These are phyloP conservation scores for Dendrobium huoshanense DNA, from an alignment of 106 monocot genomes.

Conservation along the genomic window DNA sequence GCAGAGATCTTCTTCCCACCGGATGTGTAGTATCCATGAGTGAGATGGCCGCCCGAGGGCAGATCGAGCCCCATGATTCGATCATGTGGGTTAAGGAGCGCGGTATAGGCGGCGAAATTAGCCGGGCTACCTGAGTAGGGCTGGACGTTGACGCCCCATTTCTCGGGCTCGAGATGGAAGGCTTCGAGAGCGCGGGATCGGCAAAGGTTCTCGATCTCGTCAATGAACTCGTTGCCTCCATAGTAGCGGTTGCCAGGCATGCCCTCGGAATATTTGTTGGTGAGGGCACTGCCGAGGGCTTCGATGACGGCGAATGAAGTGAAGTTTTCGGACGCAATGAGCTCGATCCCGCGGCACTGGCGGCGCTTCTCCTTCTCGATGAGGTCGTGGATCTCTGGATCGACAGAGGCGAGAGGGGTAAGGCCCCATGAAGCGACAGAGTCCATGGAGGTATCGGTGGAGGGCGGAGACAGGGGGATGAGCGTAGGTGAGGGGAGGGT, in stretches of 20 bases:
- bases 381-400: conserved; percentile 58
- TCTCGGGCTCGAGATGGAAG: conserved; percentile 51
- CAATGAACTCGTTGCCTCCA: conserved; percentile 67
- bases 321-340: conserved; percentile 77
- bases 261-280: conserved; percentile 83
- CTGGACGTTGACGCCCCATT: conserved; percentile 78
- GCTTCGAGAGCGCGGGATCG: conserved; percentile 50
- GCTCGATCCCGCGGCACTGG: conserved; percentile 68
- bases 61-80: conserved; percentile 75
- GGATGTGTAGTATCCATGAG: conserved; percentile 63
- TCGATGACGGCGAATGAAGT: conserved; percentile 73
- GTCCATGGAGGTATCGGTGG: conserved; percentile 22
- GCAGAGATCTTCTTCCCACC: conserved; percentile 79
- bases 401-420: conserved; percentile 34
- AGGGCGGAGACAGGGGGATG: not conserved
- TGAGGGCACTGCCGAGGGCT: conserved; percentile 63
- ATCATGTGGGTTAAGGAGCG: conserved; percentile 63
- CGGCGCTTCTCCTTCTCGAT: conserved; percentile 77
- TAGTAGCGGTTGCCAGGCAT: conserved; percentile 84
- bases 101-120: conserved; percentile 72
- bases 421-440: conserved; percentile 50
- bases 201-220: conserved; percentile 76
- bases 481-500: not conserved
- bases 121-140: conserved; percentile 74
- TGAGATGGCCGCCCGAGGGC: conserved; percentile 62